Base-by-base conservation (phyloP, 768 basidiomycete species). In the Lactarius deliciosus region DNA sequence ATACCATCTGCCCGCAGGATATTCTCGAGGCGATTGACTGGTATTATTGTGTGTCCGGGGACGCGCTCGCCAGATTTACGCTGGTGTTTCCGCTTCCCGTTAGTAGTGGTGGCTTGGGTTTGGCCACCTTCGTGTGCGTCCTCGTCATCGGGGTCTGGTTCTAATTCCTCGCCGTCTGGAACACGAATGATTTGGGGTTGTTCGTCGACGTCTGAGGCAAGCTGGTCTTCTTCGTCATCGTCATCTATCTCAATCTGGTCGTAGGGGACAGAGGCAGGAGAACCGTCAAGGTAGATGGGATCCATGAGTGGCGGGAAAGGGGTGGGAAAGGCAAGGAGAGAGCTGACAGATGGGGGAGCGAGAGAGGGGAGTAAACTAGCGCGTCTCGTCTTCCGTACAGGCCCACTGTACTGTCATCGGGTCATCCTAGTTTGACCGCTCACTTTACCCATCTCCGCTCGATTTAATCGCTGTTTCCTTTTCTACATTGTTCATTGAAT, bases 161-260 rank as follows among this genome's bases (percentile, higher is more conserved):
- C 70, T 43, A 71, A 13, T 36, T 71, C 68, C 57, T 71, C 68
- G 38, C 70, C 70, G 59, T 64, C 60, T 40, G 61, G 55, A 47
- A 59, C 50, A 13, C n/a, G 59, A 34, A 5, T 4, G 3, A 20
- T 40, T 22, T 62, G 53, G 36, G 60, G 53, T 38, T 57, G 56
- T 58, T 69, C 68, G n/a, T 70, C 69, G 5, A 55, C 18, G 61
- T 70, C 69, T 15, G 69, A 70, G 40, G 53, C 64, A 13, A 71
- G 68, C 43, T 71, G 68, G 68, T 71, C 70, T 61, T 71, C 70
- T 30, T 71, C 68, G 32, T 71, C 70, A 18, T 71, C 65, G 15
- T 66, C 70, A 55, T 71, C 68, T 32, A 69, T 69, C 50, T 69
- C 65, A 38, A 64, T 69, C 55, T 66, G 68, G 62, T 66, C 64